Evolutionary conservation across 164 flowering plant species (phyloP), one percentile per base, ranked within the genome.

Genomic region (grape (Vitis vinifera)): DNA sequence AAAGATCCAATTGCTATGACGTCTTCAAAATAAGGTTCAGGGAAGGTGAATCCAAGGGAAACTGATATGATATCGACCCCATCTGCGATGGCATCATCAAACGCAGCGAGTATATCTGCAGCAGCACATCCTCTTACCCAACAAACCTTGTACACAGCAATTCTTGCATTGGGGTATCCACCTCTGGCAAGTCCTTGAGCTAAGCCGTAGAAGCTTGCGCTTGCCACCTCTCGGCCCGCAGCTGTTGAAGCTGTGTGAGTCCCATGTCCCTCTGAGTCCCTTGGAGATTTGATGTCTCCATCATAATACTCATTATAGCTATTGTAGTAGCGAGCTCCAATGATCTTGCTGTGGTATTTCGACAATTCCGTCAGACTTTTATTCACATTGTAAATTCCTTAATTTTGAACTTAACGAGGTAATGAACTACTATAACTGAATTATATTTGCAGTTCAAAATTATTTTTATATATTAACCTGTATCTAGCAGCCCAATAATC

Each of bases 61-160:
- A 58, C 50, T 31, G 75, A 15, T 23, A 75, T 66, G 12, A 75
- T 10, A 9, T 75, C 71, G 9, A 83, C 86, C 3, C 86, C 86
- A 63, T 80, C 86, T 3, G 79, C 75, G 8, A 83, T 83, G 0
- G 82, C 86, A 70, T 78, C 82, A 9, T 83, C 83, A 59, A 83
- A 73, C 8, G 82, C 81, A 2, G 76, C 70, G 0, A 83, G 71
- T 60, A 83, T 71, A 55, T 78, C 78, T 11, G 75, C 78, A 2
- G 6, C 3, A 1, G 30, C 14, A 52, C 86, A 80, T 15, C 77
- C 80, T 5, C 2, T 4, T 1, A 13, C 12, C 80, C 86, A 77
- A 66, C 86, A 82, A 3, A 74, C 83, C 65, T 82, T 80, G 78
- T 80, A 83, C 63, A 78, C 44, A 0, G 86, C 82, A 27, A 83